Conservation (phyloP, 2,329 filamentous ascomycete species). For the Phyllosticta capitalensis region DNA sequence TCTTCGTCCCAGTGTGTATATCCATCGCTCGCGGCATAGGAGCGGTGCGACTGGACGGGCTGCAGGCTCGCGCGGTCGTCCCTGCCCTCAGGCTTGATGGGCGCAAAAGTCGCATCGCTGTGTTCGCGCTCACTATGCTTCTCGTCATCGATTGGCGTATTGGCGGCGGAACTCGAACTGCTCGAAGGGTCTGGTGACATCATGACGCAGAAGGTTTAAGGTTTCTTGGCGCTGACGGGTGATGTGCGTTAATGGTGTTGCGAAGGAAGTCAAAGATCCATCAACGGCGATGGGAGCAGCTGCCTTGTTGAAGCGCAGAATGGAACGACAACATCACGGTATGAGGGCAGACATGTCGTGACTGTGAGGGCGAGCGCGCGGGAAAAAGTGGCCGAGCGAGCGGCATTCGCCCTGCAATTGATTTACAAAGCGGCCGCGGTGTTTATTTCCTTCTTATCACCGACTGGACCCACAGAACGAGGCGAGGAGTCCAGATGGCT, state of each 20-base stretch:
- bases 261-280: constrained; percentile 1
- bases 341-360: neutral
- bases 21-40: constrained; percentile 28
- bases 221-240: constrained; percentile 3
- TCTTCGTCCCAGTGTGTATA: constrained; percentile 28
- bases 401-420: neutral
- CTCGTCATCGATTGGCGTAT: constrained; percentile 3
- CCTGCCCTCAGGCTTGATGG: constrained; percentile 5
- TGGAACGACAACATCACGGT: neutral
- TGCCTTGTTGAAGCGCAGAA: neutral
- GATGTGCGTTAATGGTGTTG: neutral
- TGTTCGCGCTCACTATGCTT: neutral
- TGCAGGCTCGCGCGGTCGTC: constrained; percentile 3
- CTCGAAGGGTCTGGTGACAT: neutral
- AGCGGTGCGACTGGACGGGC: constrained; percentile 13
- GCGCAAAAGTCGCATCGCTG: constrained; percentile 4
- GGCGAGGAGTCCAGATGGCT: neutral
- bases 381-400: neutral
- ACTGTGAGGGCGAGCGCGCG: neutral
- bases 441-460: neutral
- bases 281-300: neutral
- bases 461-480: neutral
- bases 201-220: neutral
- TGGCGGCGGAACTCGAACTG: neutral
- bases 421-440: neutral